A percentile compares a stretch with the other conserved stretches of the same genome.
These are phyloP conservation scores for Wickerhamomyces xylosicus DNA, from an alignment of 805 yeast species.

Conservation along the genomic window DNA sequence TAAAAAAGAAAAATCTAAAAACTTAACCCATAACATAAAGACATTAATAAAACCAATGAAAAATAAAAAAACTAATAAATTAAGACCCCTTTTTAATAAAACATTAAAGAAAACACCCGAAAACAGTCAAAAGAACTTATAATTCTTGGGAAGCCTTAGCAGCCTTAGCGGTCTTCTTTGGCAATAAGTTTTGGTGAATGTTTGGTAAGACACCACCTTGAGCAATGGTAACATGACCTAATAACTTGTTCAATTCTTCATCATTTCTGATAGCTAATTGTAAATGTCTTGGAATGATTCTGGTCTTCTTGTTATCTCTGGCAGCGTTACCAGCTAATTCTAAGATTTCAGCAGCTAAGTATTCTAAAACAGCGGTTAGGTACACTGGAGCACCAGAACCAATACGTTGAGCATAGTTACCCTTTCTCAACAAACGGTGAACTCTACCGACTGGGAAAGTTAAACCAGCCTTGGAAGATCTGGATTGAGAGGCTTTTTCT, in stretches of 20 bases:
- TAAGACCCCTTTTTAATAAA: not conserved
- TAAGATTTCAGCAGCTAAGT: constrained; percentile 94
- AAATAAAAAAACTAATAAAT: not conserved
- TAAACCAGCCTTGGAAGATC: constrained; percentile 98
- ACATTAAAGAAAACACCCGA: not conserved
- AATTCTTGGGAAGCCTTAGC: constrained; percentile 60
- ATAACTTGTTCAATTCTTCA: constrained; percentile 93
- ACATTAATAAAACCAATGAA: constrained; percentile 1
- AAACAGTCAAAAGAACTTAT: constrained; percentile 17
- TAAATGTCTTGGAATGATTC: constrained; percentile 98
- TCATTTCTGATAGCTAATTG: constrained; percentile 98
- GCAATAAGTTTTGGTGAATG: constrained; percentile 90
- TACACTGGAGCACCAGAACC: constrained; percentile 99
- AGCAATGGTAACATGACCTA: constrained; percentile 91
- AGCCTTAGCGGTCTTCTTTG: constrained; percentile 54
- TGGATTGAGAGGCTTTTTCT: constrained; percentile 92
- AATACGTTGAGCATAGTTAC: constrained; percentile 96
- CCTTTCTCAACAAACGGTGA: constrained; percentile 92
- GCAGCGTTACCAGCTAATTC: constrained; percentile 99
- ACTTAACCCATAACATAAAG: constrained; percentile 2
- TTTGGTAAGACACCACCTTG: constrained; percentile 99
- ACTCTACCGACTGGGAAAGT: constrained; percentile 99
- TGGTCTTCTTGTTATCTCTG: constrained; percentile 97
- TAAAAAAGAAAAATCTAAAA: too few relatives aligned
- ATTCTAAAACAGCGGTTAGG: constrained; percentile 93